Conservation (phyloP, 441 rosid species). For the Syzygium malaccense region DNA sequence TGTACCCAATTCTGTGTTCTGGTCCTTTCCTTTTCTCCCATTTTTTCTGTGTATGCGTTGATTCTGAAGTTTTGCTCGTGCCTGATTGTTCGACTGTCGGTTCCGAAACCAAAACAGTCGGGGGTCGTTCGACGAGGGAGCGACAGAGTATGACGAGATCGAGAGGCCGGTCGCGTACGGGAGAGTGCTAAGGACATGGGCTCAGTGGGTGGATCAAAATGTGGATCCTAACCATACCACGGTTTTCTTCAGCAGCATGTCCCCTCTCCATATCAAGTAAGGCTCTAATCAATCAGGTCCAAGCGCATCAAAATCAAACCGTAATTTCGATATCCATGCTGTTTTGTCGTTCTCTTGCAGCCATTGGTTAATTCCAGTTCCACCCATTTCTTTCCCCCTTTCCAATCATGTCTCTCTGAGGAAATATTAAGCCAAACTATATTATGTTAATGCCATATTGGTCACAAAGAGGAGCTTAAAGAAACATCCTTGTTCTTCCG, state of each 20-base stretch:
- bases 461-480: neutral
- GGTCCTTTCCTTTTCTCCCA: neutral
- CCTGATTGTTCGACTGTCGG: neutral
- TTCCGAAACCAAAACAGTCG: conserved; percentile 28
- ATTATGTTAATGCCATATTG: neutral
- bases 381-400: neutral
- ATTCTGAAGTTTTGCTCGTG: neutral
- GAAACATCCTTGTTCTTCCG: neutral
- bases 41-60: neutral
- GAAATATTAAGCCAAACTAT: neutral
- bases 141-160: conserved; percentile 72
- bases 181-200: conserved; percentile 75
- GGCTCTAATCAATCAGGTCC: neutral
- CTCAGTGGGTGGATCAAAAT: conserved; percentile 67
- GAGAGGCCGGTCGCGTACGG: conserved; percentile 56
- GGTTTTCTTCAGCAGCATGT: conserved; percentile 83
- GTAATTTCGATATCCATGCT: neutral
- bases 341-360: neutral
- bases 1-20: conserved; percentile 4
- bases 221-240: conserved; percentile 62
- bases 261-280: conserved; percentile 95
- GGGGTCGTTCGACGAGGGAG: conserved; percentile 73
- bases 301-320: neutral
- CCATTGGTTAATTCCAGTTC: neutral
- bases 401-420: neutral